Base-by-base conservation (phyloP, 106 monocot genomes). In the Agapanthus africanus region DNA sequence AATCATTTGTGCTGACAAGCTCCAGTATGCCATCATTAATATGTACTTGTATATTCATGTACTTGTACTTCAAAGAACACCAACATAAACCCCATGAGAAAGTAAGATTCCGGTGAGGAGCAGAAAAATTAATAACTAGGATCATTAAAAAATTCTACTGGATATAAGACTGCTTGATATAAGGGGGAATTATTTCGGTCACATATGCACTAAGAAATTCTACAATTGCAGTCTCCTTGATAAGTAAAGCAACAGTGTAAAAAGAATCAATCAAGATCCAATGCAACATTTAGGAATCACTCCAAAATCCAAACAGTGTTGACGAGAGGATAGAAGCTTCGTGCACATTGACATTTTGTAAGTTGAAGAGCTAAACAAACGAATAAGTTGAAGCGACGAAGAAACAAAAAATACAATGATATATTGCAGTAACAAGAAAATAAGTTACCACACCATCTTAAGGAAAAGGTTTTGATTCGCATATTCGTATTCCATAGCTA, bases 1-100 rank as follows among this genome's bases (percentile, higher is more conserved):
- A 77, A 67, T 72, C 74, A 79, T 77, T 70, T 59, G 40, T 42
- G 28, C 40, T 57, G 38, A 83, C 67, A 73, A 87, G 79, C 35
- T 82, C 79, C 66, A 92, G 66, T 66, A 87, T 60, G 69, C 74
- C 74, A 69, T 76, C 87, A 41, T 87, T 90, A 57, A 79, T 34
- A 77, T 93, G 90, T 7, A 87, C 77, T 59, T 79, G 77, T 68
- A 90, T 87, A 51, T 83, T 77, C 90, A 99, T 90, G 72, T 79
- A 91, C 28, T 70, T 47, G 63, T 79, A 99, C 97, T 99, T 47
- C 61, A 91, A 62, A 74, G 70, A 30, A 40, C 30, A 33, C 35
- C 41, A 68, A 73, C 2, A 49, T 22, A 32, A 69, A 27, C 34
- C 36, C 3, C 25, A 67, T 18, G 0, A 50, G 31, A 22, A 37